phyloP scores from a whole-genome alignment of 176 grass and related monocot species.

The Metroxylon sagu region DNA sequence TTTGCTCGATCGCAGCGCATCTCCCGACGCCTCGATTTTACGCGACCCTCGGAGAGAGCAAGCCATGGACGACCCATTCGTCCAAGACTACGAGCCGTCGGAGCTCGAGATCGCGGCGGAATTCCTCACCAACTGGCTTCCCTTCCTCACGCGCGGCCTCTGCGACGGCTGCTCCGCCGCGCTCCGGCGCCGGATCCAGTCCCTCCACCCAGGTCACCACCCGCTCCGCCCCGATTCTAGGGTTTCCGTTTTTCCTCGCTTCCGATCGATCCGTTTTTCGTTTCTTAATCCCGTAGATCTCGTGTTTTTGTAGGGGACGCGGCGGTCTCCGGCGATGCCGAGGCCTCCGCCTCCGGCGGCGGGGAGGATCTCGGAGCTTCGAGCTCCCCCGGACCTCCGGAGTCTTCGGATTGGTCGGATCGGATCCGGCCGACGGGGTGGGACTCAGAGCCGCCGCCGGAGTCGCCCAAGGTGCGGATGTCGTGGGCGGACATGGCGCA shows the following conservation, averaged over 20 bases:
- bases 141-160: constrained; percentile 66
- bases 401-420: no score
- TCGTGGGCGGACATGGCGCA: constrained; percentile 84
- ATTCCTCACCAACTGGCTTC: constrained; percentile 86
- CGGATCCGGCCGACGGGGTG: constrained; percentile 18
- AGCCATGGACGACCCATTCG: constrained; percentile 41
- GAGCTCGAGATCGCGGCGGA: constrained; percentile 78
- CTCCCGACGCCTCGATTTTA: no score
- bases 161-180: constrained; percentile 49
- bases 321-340: constrained; percentile 6
- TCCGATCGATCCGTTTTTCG: no score
- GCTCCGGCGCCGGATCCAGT: constrained; percentile 52
- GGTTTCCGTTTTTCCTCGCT: neutral
- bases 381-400: no score
- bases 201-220: constrained; percentile 48
- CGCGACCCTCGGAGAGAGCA: no score
- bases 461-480: constrained; percentile 38
- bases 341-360: no score
- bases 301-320: constrained; percentile 8
- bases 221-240: neutral
- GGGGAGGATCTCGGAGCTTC: no score
- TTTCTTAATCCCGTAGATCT: constrained; percentile 3
- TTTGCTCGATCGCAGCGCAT: no score
- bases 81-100: constrained; percentile 44
- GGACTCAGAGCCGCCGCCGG: constrained; percentile 39